phyloP scores from a whole-genome alignment of 257 asterid genomes.

The Nicotiana attenuata region DNA sequence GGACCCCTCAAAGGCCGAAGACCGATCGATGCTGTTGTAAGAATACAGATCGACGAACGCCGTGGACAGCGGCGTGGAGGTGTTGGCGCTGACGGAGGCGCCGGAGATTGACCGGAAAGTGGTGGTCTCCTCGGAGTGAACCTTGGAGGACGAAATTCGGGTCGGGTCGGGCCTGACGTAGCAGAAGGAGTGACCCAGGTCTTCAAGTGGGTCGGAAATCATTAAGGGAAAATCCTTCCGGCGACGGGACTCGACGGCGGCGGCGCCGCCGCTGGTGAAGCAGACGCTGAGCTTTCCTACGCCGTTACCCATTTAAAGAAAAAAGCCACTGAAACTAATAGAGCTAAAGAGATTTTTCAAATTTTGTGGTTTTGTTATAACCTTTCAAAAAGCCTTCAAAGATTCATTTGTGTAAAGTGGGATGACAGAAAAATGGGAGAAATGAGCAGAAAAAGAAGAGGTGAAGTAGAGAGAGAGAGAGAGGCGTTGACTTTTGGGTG shows the following conservation, averaged over 20 bases:
- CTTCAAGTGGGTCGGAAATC: slow-evolving; percentile 71
- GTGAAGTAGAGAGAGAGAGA: slow-evolving; percentile 13
- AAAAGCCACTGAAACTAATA: background rate
- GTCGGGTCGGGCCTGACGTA: slow-evolving; percentile 68
- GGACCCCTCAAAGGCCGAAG: slow-evolving; percentile 86
- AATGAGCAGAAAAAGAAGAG: background rate
- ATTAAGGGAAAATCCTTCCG: slow-evolving; percentile 36
- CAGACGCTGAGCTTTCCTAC: slow-evolving; percentile 75
- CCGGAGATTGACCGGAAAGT: slow-evolving; percentile 80
- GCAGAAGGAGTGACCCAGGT: slow-evolving; percentile 91
- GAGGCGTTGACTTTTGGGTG: slow-evolving; percentile 54
- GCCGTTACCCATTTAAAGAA: slow-evolving; percentile 80
- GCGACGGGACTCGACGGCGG: slow-evolving; percentile 43
- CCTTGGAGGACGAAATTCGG: slow-evolving; percentile 51
- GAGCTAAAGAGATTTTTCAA: background rate
- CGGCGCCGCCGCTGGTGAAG: slow-evolving; percentile 38
- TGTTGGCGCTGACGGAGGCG: slow-evolving; percentile 88
- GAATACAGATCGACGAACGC: slow-evolving; percentile 54
- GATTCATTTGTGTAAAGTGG: background rate
- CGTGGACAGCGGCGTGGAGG: slow-evolving; percentile 92
- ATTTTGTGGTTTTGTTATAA: background rate
- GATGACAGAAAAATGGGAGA: background rate
- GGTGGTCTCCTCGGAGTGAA: slow-evolving; percentile 55
- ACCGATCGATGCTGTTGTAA: slow-evolving; percentile 52
- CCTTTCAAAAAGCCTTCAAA: background rate